phyloP scores from a whole-genome alignment of 805 yeast genomes.

The Schwanniomyces occidentalis region DNA sequence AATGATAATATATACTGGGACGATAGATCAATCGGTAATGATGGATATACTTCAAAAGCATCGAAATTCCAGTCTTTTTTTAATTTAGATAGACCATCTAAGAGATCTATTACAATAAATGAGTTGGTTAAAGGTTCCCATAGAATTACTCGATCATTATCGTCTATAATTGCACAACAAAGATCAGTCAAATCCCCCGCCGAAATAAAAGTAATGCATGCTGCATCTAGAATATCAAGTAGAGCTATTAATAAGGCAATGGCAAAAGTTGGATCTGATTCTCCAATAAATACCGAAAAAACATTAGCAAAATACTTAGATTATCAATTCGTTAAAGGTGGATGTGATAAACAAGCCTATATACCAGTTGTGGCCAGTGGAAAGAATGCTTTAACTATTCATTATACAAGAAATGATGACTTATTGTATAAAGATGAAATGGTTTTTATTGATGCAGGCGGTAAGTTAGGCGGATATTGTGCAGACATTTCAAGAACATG shows the following conservation, averaged over 20 bases:
- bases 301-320: conserved; percentile 79
- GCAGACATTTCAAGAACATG: conserved; percentile 96
- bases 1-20: conserved; percentile 61
- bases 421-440: conserved; percentile 71
- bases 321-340: conserved; percentile 78
- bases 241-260: conserved; percentile 83
- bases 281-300: conserved; percentile 66
- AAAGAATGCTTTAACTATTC: conserved; percentile 83
- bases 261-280: conserved; percentile 47
- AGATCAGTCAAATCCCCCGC: conserved; percentile 73
- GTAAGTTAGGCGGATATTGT: conserved; percentile 89
- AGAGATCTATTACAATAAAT: conserved; percentile 13
- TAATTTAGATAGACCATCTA: conserved; percentile 9
- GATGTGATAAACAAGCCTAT: conserved; percentile 88
- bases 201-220: conserved; percentile 77
- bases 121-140: conserved; percentile 25
- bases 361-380: conserved; percentile 98
- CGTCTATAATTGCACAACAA: conserved; percentile 43
- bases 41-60: conserved; percentile 5
- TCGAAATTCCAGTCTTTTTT: conserved; percentile 21
- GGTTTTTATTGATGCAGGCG: conserved; percentile 95
- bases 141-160: conserved; percentile 45
- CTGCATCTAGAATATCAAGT: conserved; percentile 80
- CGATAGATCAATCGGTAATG: conserved; percentile 19
- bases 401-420: conserved; percentile 91